Evolutionary conservation across 225 moss, liverwort and hornwort genomes (phyloP), one percentile per base, ranked within the genome.

Genomic region (Ulota crispa): DNA sequence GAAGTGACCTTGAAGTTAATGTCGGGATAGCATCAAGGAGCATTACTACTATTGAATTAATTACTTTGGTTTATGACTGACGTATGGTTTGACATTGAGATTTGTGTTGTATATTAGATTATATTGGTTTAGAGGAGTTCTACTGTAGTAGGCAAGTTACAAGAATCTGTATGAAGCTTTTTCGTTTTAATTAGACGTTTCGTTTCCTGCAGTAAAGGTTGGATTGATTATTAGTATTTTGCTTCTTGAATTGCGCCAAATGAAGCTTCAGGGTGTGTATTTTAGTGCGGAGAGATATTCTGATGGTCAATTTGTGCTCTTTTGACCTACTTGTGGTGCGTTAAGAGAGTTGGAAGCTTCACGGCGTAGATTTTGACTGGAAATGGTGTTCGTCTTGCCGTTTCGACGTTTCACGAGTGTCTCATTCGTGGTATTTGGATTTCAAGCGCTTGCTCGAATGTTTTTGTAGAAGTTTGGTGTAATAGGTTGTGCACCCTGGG

Each of bases 241-340:
- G 13, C 30, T 67, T 68, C 53, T 82, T 34, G 66, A 72, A 72
- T 71, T 71, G 59, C 39, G 31, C 18, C 2, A n/a, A 18, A 43
- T 67, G 72, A 66, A 61, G 69, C 23, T 56, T 30, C 23, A 56
- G 34, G 23, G 6, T 1, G 74, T 55, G 9, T 28, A 34, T 4
- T 72, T 42, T 11, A 11, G 41, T 50, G 27, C n/a, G 4, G 54
- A 52, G 32, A 34, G 59, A 50, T 10, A 16, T 83, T 76, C 27
- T 72, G 53, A 64, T 43, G 55, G 28, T 67, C 39, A 68, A 28
- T n/a, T 67, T 79, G 39, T 28, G 53, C 30, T 64, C 54, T 53
- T 34, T 83, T 56, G 75, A 82, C 69, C 68, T 68, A 61, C 6
- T 68, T 11, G 47, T 64, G 65, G 65, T 52, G 52, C 47, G 52